Base-by-base conservation (phyloP, 192 early-diverging fungal species). In the Fimicolochytrium jonesii region DNA sequence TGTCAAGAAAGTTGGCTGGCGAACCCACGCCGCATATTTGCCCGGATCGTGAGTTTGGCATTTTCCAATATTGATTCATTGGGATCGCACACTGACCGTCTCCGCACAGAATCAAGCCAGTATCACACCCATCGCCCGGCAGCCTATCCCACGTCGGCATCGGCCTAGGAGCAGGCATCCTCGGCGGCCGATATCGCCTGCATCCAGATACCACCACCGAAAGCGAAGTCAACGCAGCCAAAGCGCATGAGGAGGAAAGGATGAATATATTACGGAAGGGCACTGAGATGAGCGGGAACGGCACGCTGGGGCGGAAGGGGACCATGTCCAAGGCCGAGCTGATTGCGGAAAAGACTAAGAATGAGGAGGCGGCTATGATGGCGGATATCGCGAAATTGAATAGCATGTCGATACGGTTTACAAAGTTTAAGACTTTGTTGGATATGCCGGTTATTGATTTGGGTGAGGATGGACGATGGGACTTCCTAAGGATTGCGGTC, bases 341-440 rank as follows among this genome's bases (percentile, higher is more conserved):
- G 13, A 30, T 30, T 15, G 48, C 48, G 4, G 66, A 60, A 41
- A 67, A 60, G 37, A 15, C 42, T 10, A 59, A 60, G 45, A 39
- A 52, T 36, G 69, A 74, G 25, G 75, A 77, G 39, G 49, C 57
- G 44, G 66, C 74, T 45, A 82, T 82, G 80, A 67, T 79, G 56
- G 72, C 61, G 15, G 77, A 75, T 22, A 63, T 77, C 20, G 80
- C 80, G 18, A 74, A 77, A 53, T 65, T 83, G 42, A 83, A 77
- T 68, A 70, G 47, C 20, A 63, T 80, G 46, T 72, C 67, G 11
- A 83, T 82, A 44, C 68, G 74, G 35, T 82, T 70, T 29, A 71
- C 66, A 50, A 83, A 85, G 69, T 88, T 89, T 68, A 75, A 80
- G 44, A 59, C 61, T 1, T 42, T 87, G 37, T 69, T 90, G 42